phyloP scores from a whole-genome alignment of 2,329 filamentous ascomycete species.

The Chalaropsis thielavioides region DNA sequence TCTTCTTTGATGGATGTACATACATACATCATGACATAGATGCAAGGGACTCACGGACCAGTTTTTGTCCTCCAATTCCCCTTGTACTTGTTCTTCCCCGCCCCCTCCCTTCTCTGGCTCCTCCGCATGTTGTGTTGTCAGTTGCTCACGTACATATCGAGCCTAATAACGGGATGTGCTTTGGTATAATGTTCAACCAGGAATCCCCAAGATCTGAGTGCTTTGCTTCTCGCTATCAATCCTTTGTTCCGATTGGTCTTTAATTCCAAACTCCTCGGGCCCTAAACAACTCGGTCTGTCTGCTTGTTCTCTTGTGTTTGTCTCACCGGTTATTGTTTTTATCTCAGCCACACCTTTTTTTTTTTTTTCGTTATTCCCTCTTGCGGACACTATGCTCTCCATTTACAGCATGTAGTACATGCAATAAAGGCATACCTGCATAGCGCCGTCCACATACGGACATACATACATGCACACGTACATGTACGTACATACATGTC shows the following conservation, averaged over 20 bases:
- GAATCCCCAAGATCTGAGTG: neutral
- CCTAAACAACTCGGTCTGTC: neutral
- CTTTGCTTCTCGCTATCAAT: neutral
- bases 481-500: neutral
- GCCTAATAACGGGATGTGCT: neutral
- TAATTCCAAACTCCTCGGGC: neutral
- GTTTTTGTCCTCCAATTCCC: neutral
- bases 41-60: slow-evolving; percentile 3
- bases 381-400: neutral
- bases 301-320: neutral
- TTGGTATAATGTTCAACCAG: too few species aligned
- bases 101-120: neutral
- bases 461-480: neutral
- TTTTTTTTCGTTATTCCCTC: neutral
- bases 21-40: slow-evolving; percentile 1
- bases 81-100: neutral
- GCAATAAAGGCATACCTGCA: neutral
- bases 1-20: neutral
- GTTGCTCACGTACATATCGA: neutral
- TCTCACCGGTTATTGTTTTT: neutral
- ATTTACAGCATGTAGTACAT: neutral
- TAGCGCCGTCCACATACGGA: neutral
- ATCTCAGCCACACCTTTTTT: neutral
- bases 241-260: neutral
- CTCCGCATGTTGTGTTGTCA: neutral